Conservation (phyloP, 495 filamentous ascomycete species). For the Hypoxylon cercidicola region DNA sequence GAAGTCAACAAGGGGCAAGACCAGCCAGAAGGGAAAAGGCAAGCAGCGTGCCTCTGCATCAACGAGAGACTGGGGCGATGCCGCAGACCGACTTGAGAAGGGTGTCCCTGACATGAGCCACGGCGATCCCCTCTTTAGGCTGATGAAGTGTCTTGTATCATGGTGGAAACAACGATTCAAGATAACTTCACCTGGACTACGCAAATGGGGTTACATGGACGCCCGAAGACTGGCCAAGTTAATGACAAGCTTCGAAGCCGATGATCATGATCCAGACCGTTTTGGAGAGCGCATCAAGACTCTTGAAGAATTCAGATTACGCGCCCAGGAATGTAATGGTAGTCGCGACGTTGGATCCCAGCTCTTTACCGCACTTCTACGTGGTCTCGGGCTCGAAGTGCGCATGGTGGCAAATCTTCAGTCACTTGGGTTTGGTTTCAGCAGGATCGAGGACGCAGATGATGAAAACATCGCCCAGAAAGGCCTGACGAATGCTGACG, state of each 20-base stretch:
- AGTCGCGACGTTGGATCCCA: constrained; percentile 90
- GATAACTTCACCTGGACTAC: constrained; percentile 79
- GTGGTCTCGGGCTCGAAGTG: constrained; percentile 82
- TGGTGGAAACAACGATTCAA: constrained; percentile 91
- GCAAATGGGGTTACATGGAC: constrained; percentile 88
- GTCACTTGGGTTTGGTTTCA: constrained; percentile 91
- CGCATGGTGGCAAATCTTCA: constrained; percentile 86
- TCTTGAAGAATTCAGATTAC: constrained; percentile 71
- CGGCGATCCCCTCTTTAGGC: constrained; percentile 82
- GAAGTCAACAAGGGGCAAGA: constrained; percentile 47
- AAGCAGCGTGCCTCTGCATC: constrained; percentile 57
- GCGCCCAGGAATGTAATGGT: constrained; percentile 77
- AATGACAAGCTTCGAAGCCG: constrained; percentile 70
- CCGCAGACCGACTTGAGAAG: constrained; percentile 73
- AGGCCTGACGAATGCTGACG: constrained; percentile 22
- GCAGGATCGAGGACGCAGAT: constrained; percentile 78
- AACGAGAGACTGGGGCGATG: constrained; percentile 78
- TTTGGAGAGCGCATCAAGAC: constrained; percentile 79
- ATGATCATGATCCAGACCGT: constrained; percentile 65
- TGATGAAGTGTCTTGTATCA: constrained; percentile 77
- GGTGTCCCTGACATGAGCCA: constrained; percentile 76
- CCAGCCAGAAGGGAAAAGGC: constrained; percentile 52
- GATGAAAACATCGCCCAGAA: constrained; percentile 49
- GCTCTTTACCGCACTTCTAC: constrained; percentile 88
- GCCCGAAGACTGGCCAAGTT: constrained; percentile 73